Conservation (phyloP, 306 rosid genomes). For the Inga leiocalycina region DNA sequence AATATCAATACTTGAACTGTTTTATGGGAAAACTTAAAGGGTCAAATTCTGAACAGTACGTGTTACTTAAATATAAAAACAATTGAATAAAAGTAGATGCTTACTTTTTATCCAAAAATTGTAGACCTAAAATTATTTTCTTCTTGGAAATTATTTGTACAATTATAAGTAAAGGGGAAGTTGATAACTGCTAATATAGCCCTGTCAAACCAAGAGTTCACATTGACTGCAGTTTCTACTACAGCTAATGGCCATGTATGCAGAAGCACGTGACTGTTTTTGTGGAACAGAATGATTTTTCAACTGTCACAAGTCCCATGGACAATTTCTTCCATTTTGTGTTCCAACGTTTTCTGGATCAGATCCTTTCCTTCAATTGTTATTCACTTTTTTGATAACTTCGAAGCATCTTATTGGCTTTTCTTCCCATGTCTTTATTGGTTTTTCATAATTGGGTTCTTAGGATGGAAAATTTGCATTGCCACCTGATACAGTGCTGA, state of each 20-base stretch:
- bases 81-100: not conserved
- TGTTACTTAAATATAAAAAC: not conserved
- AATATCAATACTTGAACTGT: not conserved
- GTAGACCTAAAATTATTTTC: not conserved
- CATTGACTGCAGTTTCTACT: not conserved
- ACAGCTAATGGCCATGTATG: not conserved
- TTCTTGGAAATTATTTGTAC: not conserved
- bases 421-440: conserved; percentile 11
- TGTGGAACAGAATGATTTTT: conserved; percentile 7
- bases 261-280: not conserved
- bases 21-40: not conserved
- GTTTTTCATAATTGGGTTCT: conserved; percentile 41
- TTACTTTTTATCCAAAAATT: not conserved
- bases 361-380: conserved; percentile 17
- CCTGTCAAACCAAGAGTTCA: not conserved
- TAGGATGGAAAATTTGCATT: conserved; percentile 53
- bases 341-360: conserved; percentile 10
- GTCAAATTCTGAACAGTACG: not conserved
- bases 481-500: conserved; percentile 39
- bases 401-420: not conserved
- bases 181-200: not conserved
- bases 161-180: not conserved
- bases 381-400: conserved; percentile 11
- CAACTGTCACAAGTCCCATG: not conserved
- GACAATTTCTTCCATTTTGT: not conserved